phyloP scores from a whole-genome alignment of 495 filamentous ascomycete species.

The Aspergillus kassunensis region DNA sequence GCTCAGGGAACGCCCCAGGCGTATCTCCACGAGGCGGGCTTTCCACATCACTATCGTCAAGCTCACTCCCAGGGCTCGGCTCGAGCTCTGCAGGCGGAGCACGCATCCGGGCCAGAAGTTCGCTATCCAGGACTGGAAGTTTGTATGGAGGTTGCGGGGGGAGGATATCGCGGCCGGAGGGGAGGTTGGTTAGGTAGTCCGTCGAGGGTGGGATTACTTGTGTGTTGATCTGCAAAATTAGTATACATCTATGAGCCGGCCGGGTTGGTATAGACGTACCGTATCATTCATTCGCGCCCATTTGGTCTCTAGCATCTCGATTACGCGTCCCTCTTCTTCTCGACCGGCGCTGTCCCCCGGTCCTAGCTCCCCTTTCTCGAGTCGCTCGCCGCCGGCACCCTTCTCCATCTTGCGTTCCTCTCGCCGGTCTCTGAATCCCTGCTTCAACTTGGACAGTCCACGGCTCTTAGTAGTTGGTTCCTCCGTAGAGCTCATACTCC shows the following conservation, averaged over 20 bases:
- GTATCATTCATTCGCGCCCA: slow-evolving; percentile 94
- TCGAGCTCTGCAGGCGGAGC: slow-evolving; percentile 39
- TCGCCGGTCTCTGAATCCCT: slow-evolving; percentile 46
- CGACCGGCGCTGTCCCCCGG: slow-evolving; percentile 83
- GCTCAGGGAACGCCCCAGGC: slow-evolving; percentile 41
- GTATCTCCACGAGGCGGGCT: slow-evolving; percentile 34
- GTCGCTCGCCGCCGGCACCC: slow-evolving; percentile 54
- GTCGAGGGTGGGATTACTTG: slow-evolving; percentile 69
- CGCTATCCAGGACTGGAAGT: slow-evolving; percentile 52
- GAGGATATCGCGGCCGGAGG: slow-evolving; percentile 85
- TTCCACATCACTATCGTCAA: slow-evolving; percentile 47
- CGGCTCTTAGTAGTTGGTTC: slow-evolving; percentile 30
- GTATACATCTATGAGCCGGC: no score
- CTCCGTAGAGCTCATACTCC: slow-evolving; percentile 15
- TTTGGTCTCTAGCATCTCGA: slow-evolving; percentile 82
- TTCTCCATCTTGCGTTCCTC: slow-evolving; percentile 62
- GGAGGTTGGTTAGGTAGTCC: slow-evolving; percentile 69
- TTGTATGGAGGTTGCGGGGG: slow-evolving; percentile 54
- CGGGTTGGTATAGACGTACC: slow-evolving; percentile 51
- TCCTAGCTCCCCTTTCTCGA: slow-evolving; percentile 58
- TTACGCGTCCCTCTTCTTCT: slow-evolving; percentile 77
- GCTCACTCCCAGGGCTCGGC: slow-evolving; percentile 30
- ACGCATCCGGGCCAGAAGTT: slow-evolving; percentile 49
- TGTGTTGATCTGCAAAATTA: slow-evolving; percentile 61
- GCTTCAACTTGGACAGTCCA: slow-evolving; percentile 43